Conservation (phyloP, 2,329 filamentous ascomycete genomes). For the Sporothrix globosa region DNA sequence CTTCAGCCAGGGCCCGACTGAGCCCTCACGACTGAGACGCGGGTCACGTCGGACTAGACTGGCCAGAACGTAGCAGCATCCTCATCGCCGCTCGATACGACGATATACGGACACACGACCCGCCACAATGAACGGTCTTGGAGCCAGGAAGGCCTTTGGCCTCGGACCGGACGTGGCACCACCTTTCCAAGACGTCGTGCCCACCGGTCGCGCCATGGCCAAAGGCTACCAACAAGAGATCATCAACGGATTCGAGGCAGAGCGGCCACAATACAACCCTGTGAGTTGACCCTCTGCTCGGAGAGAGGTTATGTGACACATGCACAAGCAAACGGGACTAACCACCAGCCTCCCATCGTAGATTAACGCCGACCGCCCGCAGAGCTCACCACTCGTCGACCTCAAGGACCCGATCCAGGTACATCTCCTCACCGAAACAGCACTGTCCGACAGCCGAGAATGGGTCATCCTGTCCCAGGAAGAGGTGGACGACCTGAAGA, state of each 20-base stretch:
- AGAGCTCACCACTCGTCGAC: slow-evolving; percentile 62
- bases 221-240: slow-evolving; percentile 63
- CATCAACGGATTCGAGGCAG: slow-evolving; percentile 57
- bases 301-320: not conserved
- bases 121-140: slow-evolving; percentile 47
- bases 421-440: slow-evolving; percentile 91
- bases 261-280: slow-evolving; percentile 59
- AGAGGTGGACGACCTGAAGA: slow-evolving; percentile 90
- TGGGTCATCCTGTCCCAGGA: slow-evolving; percentile 88
- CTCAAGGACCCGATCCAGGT: slow-evolving; percentile 76
- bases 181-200: slow-evolving; percentile 43
- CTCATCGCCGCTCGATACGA: not conserved
- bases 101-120: not conserved
- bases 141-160: slow-evolving; percentile 45
- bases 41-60: not conserved
- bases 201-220: slow-evolving; percentile 55
- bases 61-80: not conserved
- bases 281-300: slow-evolving; percentile 45
- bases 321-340: not conserved
- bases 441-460: slow-evolving; percentile 81
- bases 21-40: not conserved
- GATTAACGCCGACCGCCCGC: slow-evolving; percentile 56
- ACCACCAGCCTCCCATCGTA: slow-evolving; percentile 39
- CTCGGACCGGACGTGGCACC: slow-evolving; percentile 43
- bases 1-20: not conserved